Evolutionary conservation across 164 flowering plant genomes (phyloP).

Genomic region (Vitis cinerea): DNA sequence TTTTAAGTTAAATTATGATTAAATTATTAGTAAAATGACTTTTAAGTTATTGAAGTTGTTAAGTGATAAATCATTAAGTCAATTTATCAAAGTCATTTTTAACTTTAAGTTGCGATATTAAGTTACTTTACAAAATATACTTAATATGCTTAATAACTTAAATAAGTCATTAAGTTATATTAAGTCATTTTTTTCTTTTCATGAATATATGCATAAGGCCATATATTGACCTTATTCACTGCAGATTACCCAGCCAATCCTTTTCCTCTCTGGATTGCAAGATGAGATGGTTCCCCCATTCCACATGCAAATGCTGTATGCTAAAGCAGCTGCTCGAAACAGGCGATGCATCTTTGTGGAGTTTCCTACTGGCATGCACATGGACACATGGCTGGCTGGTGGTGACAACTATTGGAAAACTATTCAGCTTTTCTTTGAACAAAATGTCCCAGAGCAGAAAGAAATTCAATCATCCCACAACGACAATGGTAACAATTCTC

Average conservation of each 20-base stretch:
- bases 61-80: too few species aligned
- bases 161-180: too few species aligned
- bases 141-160: too few species aligned
- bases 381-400: constrained; percentile 97
- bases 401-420: constrained; percentile 94
- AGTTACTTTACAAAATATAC: too few species aligned
- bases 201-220: background rate
- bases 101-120: too few species aligned
- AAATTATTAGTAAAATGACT: too few species aligned
- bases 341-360: constrained; percentile 66
- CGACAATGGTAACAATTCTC: constrained; percentile 28
- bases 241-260: constrained; percentile 89
- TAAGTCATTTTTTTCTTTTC: background rate
- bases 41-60: too few species aligned
- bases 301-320: constrained; percentile 90
- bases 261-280: constrained; percentile 89
- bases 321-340: constrained; percentile 79
- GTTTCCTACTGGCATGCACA: constrained; percentile 94
- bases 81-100: background rate
- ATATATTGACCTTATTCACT: constrained; percentile 1
- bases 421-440: constrained; percentile 62
- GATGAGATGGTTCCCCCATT: constrained; percentile 99
- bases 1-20: too few species aligned
- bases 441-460: constrained; percentile 47
- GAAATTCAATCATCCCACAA: constrained; percentile 26